Percentiles rank a stretch among this genome's conserved stretches.
These are phyloP conservation scores for Boletus rubroflammeus DNA, from an alignment of 768 basidiomycete genomes.

Conservation along the genomic window DNA sequence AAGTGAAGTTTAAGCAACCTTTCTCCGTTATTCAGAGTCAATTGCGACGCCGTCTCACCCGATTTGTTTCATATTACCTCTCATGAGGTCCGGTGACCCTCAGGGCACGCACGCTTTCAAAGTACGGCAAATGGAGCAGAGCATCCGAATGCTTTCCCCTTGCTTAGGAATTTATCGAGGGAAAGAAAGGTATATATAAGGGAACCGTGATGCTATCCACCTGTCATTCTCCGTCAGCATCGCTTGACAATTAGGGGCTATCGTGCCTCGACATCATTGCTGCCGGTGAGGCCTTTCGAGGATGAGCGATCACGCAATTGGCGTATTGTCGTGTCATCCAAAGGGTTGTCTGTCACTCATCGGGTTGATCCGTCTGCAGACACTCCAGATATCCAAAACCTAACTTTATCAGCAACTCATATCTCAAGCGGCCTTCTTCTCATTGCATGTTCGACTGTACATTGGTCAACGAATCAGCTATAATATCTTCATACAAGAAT, in stretches of 20 bases:
- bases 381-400: no score
- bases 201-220: no score
- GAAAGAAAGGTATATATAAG: neutral
- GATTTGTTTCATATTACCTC: neutral
- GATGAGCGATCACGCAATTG: no score
- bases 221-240: neutral
- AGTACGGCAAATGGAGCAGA: neutral
- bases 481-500: neutral
- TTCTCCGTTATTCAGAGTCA: neutral
- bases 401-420: no score
- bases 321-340: no score
- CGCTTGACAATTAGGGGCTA: neutral
- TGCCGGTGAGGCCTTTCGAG: no score
- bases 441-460: neutral
- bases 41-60: neutral
- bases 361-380: no score
- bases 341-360: no score
- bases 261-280: no score
- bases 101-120: neutral
- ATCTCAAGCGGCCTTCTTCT: no score
- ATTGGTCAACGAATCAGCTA: neutral
- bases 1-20: neutral
- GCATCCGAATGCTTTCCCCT: no score
- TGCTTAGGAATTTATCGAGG: neutral
- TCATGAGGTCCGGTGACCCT: neutral